Percentiles rank a stretch among this genome's conserved stretches.
Evolutionary conservation across 2,329 filamentous ascomycete genomes (phyloP).

Genomic region (Diaporthe sp.): DNA sequence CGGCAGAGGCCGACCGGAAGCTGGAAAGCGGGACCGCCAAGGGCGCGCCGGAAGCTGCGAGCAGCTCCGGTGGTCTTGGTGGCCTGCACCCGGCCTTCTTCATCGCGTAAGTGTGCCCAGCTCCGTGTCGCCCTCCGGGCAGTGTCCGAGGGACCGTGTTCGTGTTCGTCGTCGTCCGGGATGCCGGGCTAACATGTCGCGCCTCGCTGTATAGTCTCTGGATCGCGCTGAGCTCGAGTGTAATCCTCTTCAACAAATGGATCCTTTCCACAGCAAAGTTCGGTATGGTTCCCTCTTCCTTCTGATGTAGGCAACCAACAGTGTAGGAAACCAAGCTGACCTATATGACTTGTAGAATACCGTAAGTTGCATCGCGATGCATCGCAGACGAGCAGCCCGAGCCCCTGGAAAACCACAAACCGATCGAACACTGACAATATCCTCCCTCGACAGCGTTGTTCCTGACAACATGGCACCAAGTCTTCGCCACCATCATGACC

Average conservation of each 20-base stretch:
- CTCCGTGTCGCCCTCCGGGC: background rate
- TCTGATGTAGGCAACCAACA: background rate
- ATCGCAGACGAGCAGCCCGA: background rate
- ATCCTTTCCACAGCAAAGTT: constrained; percentile 86
- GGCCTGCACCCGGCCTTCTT: constrained; percentile 81
- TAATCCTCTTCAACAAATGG: constrained; percentile 98
- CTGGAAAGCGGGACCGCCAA: constrained; percentile 39
- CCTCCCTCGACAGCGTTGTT: constrained; percentile 74
- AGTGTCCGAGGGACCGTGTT: background rate
- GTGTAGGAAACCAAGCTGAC: constrained; percentile 4
- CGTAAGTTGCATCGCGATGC: constrained; percentile 15
- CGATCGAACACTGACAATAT: constrained; percentile 25
- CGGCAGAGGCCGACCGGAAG: constrained; percentile 40
- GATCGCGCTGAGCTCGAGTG: constrained; percentile 88
- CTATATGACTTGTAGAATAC: constrained; percentile 27
- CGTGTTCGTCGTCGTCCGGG: background rate
- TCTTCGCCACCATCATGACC: constrained; percentile 90
- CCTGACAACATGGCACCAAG: constrained; percentile 92
- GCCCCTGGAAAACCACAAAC: background rate
- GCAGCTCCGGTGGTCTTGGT: constrained; percentile 33
- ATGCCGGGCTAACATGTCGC: background rate
- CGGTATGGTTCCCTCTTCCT: constrained; percentile 63
- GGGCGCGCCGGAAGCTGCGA: constrained; percentile 26
- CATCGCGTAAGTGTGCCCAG: constrained; percentile 67
- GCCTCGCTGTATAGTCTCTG: constrained; percentile 71